These are phyloP conservation scores for Rhodotorula sp. DNA, from an alignment of 1,284 basidiomycete genomes.

Conservation along the genomic window DNA sequence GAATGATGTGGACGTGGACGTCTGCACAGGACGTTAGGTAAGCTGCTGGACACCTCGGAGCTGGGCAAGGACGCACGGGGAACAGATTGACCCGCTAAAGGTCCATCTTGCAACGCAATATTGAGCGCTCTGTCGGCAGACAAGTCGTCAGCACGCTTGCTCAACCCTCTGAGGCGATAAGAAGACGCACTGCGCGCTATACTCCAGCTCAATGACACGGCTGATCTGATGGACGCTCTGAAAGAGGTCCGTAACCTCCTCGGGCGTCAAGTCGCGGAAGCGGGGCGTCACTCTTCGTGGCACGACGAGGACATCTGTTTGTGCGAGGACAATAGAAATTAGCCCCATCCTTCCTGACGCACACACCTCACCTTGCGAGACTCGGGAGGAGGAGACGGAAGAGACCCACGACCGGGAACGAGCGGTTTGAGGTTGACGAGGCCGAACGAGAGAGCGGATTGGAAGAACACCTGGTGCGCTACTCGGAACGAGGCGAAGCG, in stretches of 20 bases:
- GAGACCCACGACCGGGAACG: conserved; percentile 79
- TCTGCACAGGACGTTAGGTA: conserved; percentile 45
- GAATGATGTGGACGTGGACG: conserved; percentile 85
- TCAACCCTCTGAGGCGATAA: conserved; percentile 43
- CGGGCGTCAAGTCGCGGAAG: conserved; percentile 65
- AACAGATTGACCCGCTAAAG: conserved; percentile 74
- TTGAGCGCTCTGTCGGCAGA: conserved; percentile 20
- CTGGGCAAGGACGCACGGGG: conserved; percentile 74
- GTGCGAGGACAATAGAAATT: background rate
- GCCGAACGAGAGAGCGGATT: conserved; percentile 64
- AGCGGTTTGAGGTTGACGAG: conserved; percentile 92
- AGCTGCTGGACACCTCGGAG: conserved; percentile 48
- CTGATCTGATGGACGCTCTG: conserved; percentile 61
- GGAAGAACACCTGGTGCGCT: conserved; percentile 62
- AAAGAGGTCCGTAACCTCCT: conserved; percentile 76
- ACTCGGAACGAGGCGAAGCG: conserved; percentile 42
- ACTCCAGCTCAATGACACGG: conserved; percentile 50
- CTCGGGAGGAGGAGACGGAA: background rate
- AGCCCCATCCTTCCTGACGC: background rate
- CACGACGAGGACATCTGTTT: conserved; percentile 79
- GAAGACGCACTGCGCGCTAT: conserved; percentile 59
- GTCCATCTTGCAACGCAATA: conserved; percentile 67
- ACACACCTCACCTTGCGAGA: background rate
- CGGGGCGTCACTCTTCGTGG: conserved; percentile 73
- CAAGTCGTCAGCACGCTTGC: background rate